These are phyloP conservation scores for Pseudonectria foliicola DNA, from an alignment of 2,329 filamentous ascomycete species.

Conservation along the genomic window DNA sequence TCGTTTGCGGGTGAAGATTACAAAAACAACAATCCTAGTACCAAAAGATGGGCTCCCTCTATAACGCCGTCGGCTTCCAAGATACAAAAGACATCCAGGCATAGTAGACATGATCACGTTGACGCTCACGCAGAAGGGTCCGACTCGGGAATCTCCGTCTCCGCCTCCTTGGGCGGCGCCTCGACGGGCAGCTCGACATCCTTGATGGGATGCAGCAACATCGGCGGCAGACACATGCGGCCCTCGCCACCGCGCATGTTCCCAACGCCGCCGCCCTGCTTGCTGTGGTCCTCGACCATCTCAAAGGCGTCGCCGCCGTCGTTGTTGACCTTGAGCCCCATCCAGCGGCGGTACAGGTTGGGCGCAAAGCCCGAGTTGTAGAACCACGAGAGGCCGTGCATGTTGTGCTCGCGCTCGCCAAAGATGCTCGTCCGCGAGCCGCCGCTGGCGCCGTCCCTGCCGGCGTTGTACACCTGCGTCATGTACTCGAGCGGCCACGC, in stretches of 20 bases:
- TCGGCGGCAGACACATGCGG: slow-evolving; percentile 83
- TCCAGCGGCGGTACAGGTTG: slow-evolving; percentile 78
- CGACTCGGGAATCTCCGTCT: slow-evolving; percentile 30
- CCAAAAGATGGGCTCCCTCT: slow-evolving; percentile 8
- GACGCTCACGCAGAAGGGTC: slow-evolving; percentile 35
- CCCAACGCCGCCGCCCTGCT: slow-evolving; percentile 40
- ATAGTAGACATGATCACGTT: slow-evolving; percentile 1
- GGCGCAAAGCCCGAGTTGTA: slow-evolving; percentile 79
- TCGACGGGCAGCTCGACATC: slow-evolving; percentile 60
- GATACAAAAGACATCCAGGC: slow-evolving; percentile 4
- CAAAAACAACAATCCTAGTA: slow-evolving; percentile 1
- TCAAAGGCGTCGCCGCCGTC: slow-evolving; percentile 75
- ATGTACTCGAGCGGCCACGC: slow-evolving; percentile 77
- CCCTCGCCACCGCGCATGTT: slow-evolving; percentile 64
- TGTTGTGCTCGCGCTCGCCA: slow-evolving; percentile 82
- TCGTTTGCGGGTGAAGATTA: no score
- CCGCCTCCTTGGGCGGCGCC: slow-evolving; percentile 42
- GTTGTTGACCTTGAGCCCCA: slow-evolving; percentile 73
- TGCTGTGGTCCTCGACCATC: slow-evolving; percentile 45
- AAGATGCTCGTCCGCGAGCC: slow-evolving; percentile 66
- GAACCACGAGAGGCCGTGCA: slow-evolving; percentile 83
- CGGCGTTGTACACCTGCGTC: slow-evolving; percentile 72
- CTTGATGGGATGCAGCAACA: slow-evolving; percentile 87
- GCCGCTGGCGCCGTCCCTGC: slow-evolving; percentile 67
- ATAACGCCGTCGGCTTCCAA: slow-evolving; percentile 7